These are phyloP conservation scores for Chlorella sp. DNA, from an alignment of 139 green algal genomes.

Conservation along the genomic window DNA sequence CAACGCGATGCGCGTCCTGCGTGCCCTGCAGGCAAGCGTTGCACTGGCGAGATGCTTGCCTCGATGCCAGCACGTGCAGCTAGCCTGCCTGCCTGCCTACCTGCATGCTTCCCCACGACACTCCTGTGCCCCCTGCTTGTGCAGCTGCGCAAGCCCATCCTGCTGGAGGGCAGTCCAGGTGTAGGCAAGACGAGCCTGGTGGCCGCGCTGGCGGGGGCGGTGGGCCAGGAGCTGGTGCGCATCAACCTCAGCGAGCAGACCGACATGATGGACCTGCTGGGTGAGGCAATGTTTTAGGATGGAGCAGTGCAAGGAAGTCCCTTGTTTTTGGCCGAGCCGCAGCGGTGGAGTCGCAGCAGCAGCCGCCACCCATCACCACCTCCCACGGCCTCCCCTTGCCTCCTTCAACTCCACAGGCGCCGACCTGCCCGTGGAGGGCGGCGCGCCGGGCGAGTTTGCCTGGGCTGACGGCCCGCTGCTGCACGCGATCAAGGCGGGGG, in stretches of 20 bases:
- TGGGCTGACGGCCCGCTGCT: constrained; percentile 97
- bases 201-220: constrained; percentile 74
- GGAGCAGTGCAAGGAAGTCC: too few relatives aligned
- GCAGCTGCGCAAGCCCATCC: constrained; percentile 78
- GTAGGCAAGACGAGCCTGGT: constrained; percentile 98
- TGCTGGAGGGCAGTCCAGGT: constrained; percentile 95
- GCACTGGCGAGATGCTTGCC: neutral
- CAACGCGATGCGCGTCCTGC: constrained; percentile 91
- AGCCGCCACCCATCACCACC: too few relatives aligned
- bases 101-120: neutral
- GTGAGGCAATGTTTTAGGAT: too few relatives aligned
- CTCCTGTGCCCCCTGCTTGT: too few relatives aligned
- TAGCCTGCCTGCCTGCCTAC: neutral
- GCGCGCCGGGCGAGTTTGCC: constrained; percentile 80
- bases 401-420: too few relatives aligned
- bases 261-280: constrained; percentile 99
- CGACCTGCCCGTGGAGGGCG: constrained; percentile 88
- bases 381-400: too few relatives aligned
- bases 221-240: constrained; percentile 74
- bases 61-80: neutral
- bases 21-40: constrained; percentile 75
- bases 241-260: constrained; percentile 98
- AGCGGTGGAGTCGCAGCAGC: too few relatives aligned
- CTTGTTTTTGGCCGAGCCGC: too few relatives aligned
- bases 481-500: constrained; percentile 78